These are phyloP conservation scores for Gentiana macrophylla DNA, from an alignment of 257 asterid genomes.

Conservation along the genomic window DNA sequence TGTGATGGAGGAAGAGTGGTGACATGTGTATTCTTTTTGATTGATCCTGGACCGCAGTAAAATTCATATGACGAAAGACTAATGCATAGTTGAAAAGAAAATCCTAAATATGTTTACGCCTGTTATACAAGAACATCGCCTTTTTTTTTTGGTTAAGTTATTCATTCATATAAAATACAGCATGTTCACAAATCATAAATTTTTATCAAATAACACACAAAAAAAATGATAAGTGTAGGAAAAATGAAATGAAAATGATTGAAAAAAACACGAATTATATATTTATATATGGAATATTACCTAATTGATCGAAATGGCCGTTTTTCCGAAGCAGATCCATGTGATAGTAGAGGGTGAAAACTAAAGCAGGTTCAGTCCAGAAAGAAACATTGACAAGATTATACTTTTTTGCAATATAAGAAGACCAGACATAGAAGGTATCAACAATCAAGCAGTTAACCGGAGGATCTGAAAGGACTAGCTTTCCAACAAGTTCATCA, in stretches of 20 bases:
- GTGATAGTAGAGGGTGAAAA: constrained; percentile 35
- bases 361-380: constrained; percentile 56
- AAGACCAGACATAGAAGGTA: constrained; percentile 34
- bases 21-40: no score
- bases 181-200: no score
- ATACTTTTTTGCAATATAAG: constrained; percentile 30
- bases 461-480: constrained; percentile 14
- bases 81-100: no score
- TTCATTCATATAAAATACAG: no score
- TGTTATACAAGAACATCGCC: no score
- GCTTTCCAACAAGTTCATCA: constrained; percentile 25
- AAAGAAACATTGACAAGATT: constrained; percentile 35
- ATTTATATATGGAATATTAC: background rate
- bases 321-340: constrained; percentile 30
- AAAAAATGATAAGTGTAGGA: no score
- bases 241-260: background rate
- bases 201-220: no score
- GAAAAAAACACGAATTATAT: background rate
- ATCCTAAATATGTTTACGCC: no score
- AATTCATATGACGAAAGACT: no score
- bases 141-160: no score
- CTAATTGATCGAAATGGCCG: constrained; percentile 33
- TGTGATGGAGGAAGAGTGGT: no score
- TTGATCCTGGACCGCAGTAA: no score
- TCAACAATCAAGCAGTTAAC: constrained; percentile 35